phyloP scores from a whole-genome alignment of 2,329 filamentous ascomycete species.

The Coniochaeta hoffmannii region DNA sequence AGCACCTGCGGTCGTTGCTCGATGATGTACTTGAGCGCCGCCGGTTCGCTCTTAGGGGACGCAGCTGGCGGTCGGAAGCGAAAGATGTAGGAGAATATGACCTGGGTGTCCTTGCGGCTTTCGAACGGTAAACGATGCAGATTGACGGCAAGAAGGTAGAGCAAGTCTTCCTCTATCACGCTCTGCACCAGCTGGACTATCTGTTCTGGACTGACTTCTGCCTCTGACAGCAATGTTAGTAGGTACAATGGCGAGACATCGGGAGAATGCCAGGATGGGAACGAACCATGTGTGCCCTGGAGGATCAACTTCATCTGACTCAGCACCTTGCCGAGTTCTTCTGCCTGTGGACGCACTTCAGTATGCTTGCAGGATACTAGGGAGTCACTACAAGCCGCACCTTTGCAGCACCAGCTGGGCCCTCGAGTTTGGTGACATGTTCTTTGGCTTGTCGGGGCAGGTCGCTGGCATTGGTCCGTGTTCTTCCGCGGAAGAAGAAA shows the following conservation, averaged over 20 bases:
- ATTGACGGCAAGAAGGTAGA: conserved; percentile 74
- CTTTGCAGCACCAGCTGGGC: conserved; percentile 39
- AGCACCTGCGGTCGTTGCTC: conserved; percentile 81
- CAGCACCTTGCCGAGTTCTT: conserved; percentile 81
- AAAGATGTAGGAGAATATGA: conserved; percentile 92
- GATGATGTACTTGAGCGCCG: conserved; percentile 83
- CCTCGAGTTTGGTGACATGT: conserved; percentile 44
- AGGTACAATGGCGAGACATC: conserved; percentile 1
- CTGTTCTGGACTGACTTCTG: conserved; percentile 79
- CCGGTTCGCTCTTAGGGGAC: conserved; percentile 64
- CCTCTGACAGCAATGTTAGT: conserved; percentile 46
- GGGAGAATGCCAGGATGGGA: neutral
- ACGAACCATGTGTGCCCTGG: conserved; percentile 82
- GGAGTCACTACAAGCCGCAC: conserved; percentile 20
- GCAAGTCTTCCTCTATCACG: conserved; percentile 82
- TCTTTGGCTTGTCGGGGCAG: conserved; percentile 49
- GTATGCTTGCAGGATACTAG: neutral
- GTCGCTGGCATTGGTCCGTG: conserved; percentile 43
- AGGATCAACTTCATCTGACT: conserved; percentile 87
- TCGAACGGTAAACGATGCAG: conserved; percentile 89
- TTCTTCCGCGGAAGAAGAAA: conserved; percentile 48
- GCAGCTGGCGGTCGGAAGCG: conserved; percentile 71
- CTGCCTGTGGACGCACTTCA: conserved; percentile 47
- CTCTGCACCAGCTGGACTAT: conserved; percentile 79
- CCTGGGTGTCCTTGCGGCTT: conserved; percentile 89